Conservation (phyloP, 306 rosid genomes). For the Cicer judaicum region DNA sequence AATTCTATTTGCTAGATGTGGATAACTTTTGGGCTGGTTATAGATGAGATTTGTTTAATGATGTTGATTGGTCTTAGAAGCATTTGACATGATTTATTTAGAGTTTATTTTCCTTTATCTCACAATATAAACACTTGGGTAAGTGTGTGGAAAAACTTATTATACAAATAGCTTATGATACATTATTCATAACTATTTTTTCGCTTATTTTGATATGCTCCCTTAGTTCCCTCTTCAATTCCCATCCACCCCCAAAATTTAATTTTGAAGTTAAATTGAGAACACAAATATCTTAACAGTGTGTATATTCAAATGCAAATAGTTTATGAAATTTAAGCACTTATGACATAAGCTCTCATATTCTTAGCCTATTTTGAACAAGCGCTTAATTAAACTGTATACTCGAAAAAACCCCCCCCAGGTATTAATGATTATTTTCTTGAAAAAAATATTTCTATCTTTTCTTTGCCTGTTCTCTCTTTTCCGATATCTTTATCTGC, state of each 20-base stretch:
- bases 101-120: background rate
- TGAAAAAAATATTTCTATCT: background rate
- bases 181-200: too few species aligned
- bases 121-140: background rate
- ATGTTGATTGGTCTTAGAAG: background rate
- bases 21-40: constrained; percentile 20
- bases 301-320: background rate
- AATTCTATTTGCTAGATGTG: constrained; percentile 25
- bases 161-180: too few species aligned
- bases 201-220: too few species aligned
- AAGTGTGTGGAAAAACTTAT: background rate
- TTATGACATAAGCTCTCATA: background rate
- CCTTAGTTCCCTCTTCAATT: background rate
- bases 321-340: background rate
- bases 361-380: background rate
- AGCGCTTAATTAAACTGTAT: background rate
- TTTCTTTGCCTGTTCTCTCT: constrained; percentile 10
- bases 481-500: constrained; percentile 16
- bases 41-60: constrained; percentile 5
- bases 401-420: background rate
- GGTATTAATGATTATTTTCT: background rate
- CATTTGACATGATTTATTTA: background rate
- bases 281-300: background rate
- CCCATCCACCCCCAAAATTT: background rate
- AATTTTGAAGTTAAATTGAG: background rate